phyloP scores from a whole-genome alignment of 352 stramenopile species.

The Pythium biforme region DNA sequence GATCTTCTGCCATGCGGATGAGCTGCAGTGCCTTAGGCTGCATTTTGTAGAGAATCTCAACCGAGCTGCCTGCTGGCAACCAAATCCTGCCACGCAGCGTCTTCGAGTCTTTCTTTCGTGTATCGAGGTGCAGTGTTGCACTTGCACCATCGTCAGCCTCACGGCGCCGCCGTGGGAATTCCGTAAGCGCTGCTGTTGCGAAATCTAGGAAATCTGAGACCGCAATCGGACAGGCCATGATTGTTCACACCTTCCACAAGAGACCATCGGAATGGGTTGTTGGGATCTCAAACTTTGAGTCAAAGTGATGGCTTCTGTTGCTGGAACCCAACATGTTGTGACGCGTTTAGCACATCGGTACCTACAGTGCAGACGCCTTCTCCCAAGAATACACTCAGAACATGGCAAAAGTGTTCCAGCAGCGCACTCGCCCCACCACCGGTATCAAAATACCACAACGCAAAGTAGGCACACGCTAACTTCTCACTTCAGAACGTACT shows the following conservation, averaged over 20 bases:
- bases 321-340: not conserved
- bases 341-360: not conserved
- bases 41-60: too few species aligned
- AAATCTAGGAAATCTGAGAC: not conserved
- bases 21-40: not conserved
- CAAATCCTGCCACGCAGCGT: too few species aligned
- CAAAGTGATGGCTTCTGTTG: not conserved
- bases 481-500: not conserved
- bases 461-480: too few species aligned
- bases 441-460: not conserved
- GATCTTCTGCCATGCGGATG: not conserved
- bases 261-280: constrained; percentile 2
- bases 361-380: not conserved
- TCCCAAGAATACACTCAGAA: not conserved
- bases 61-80: too few species aligned
- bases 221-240: not conserved
- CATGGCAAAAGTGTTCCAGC: not conserved
- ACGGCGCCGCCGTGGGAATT: not conserved
- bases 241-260: not conserved
- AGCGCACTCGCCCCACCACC: not conserved
- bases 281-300: not conserved
- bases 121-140: not conserved
- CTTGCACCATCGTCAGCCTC: not conserved
- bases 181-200: constrained; percentile 1
- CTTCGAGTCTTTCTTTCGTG: too few species aligned